Evolutionary conservation across 1,284 basidiomycete genomes (phyloP).

Genomic region (Paramarasmius palmivorus): DNA sequence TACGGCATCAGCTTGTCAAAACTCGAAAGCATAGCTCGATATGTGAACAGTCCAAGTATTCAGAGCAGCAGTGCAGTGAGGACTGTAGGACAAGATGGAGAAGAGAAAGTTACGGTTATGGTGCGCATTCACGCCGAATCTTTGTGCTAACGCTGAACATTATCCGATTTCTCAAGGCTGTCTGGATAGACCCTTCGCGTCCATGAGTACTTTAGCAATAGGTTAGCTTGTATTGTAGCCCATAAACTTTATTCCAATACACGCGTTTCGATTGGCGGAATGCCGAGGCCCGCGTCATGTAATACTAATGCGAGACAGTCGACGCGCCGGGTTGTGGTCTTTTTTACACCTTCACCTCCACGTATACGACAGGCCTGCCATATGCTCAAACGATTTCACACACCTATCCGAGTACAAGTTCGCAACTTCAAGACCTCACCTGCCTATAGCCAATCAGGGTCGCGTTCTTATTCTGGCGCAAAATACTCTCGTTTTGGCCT

Average conservation of each 20-base stretch:
- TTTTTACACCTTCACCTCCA: background rate
- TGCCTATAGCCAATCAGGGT: no score
- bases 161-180: slow-evolving; percentile 19
- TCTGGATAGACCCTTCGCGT: slow-evolving; percentile 19
- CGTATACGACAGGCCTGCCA: background rate
- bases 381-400: slow-evolving; percentile 3
- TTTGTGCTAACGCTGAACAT: background rate
- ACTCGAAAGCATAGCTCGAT: slow-evolving; percentile 57
- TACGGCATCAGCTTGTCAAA: slow-evolving; percentile 60
- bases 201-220: background rate
- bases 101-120: slow-evolving; percentile 59
- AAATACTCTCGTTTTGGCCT: background rate
- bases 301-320: background rate
- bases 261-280: background rate
- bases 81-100: slow-evolving; percentile 54
- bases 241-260: background rate
- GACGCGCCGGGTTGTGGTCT: background rate
- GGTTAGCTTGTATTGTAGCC: background rate
- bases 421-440: background rate
- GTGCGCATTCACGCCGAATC: slow-evolving; percentile 35
- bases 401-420: background rate
- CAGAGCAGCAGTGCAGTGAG: slow-evolving; percentile 49
- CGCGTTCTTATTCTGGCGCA: background rate
- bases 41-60: slow-evolving; percentile 74
- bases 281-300: background rate